A percentile compares a stretch with the other conserved stretches of the same genome.
phyloP scores from a whole-genome alignment of 495 filamentous ascomycete species.

The Neurospora sublineolata region DNA sequence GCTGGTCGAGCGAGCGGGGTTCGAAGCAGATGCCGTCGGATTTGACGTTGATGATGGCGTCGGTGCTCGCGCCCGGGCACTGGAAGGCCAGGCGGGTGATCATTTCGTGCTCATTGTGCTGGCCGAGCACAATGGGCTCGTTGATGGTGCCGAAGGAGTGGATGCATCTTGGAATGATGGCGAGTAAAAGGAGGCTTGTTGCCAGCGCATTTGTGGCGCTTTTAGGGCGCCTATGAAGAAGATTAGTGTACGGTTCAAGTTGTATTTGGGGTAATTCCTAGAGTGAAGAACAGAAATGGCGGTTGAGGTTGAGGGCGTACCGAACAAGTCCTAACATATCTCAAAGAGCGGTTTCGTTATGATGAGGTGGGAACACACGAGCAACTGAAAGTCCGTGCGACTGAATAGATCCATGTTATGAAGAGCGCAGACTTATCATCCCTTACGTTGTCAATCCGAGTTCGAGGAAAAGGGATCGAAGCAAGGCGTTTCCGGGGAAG shows the following conservation, averaged over 20 bases:
- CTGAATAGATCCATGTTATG: background rate
- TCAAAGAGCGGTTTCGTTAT: background rate
- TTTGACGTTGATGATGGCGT: background rate
- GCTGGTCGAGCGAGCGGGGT: slow-evolving; percentile 17
- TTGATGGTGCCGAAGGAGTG: slow-evolving; percentile 18
- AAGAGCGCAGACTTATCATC: background rate
- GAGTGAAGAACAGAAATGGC: background rate
- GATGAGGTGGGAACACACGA: background rate
- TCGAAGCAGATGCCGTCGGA: slow-evolving; percentile 20
- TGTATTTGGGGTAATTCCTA: background rate
- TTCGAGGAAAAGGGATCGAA: background rate
- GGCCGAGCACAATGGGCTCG: slow-evolving; percentile 11
- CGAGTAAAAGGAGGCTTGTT: background rate
- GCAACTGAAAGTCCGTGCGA: background rate
- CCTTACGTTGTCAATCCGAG: background rate
- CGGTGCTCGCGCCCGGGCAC: slow-evolving; percentile 7
- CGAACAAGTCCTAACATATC: background rate
- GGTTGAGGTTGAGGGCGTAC: background rate
- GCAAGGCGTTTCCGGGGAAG: background rate
- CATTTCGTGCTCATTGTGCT: slow-evolving; percentile 24
- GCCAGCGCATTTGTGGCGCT: background rate
- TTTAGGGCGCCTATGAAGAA: background rate
- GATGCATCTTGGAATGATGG: background rate
- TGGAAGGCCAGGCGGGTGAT: slow-evolving; percentile 21
- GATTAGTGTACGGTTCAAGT: background rate